Conservation (phyloP, 164 flowering plant genomes). For the Aristolochia contorta region DNA sequence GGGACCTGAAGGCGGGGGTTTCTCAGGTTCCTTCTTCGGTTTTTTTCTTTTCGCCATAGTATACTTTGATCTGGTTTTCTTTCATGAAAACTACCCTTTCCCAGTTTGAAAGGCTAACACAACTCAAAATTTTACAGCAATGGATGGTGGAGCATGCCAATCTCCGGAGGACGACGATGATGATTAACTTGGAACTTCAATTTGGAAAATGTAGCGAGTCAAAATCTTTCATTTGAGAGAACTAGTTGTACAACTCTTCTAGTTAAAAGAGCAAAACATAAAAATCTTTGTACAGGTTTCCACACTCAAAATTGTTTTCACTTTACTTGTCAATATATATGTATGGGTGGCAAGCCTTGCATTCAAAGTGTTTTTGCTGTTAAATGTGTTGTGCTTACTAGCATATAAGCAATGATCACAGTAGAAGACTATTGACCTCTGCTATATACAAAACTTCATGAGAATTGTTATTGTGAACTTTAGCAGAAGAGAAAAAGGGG, state of each 20-base stretch:
- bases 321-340: neutral
- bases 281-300: conserved; percentile 1
- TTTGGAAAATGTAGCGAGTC: neutral
- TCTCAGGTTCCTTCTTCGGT: conserved; percentile 21
- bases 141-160: conserved; percentile 28
- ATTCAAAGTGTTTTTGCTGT: too few relatives aligned
- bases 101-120: neutral
- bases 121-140: conserved; percentile 21
- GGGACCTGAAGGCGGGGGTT: conserved; percentile 21
- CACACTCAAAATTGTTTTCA: neutral
- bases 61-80: neutral
- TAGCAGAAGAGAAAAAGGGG: too few relatives aligned
- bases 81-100: too few relatives aligned
- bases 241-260: neutral
- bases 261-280: neutral
- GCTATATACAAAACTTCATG: too few relatives aligned
- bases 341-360: too few relatives aligned
- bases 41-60: too few relatives aligned
- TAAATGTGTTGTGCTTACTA: too few relatives aligned
- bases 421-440: too few relatives aligned
- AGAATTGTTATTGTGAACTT: too few relatives aligned
- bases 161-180: conserved; percentile 60
- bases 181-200: conserved; percentile 25
- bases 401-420: too few relatives aligned
- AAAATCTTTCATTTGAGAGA: neutral